These are phyloP conservation scores for Pyrenochaeta sp. DNA, from an alignment of 2,329 filamentous ascomycete genomes.

Conservation along the genomic window DNA sequence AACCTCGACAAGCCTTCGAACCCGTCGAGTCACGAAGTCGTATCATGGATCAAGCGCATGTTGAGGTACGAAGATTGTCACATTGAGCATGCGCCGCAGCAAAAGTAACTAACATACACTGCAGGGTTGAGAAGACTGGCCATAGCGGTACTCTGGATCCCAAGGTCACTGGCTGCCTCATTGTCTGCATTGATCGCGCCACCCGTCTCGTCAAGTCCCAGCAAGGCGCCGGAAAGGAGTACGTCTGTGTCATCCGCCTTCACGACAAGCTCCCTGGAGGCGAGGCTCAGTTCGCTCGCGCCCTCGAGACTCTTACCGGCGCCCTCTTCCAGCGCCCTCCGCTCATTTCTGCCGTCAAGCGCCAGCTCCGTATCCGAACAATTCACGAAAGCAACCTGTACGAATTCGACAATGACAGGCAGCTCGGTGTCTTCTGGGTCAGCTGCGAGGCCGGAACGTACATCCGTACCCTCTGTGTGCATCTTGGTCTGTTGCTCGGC, in stretches of 20 bases:
- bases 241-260: conserved; percentile 92
- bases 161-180: conserved; percentile 95
- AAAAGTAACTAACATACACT: conserved; percentile 18
- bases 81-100: neutral
- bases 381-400: conserved; percentile 95
- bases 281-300: conserved; percentile 89
- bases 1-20: conserved; percentile 98
- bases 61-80: conserved; percentile 67
- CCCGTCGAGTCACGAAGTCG: conserved; percentile 97
- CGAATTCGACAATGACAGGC: conserved; percentile 98
- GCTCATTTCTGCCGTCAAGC: conserved; percentile 97
- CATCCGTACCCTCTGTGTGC: conserved; percentile 97
- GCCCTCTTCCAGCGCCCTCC: conserved; percentile 97
- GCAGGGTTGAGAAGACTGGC: conserved; percentile 90
- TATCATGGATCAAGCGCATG: conserved; percentile 99
- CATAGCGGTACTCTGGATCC: conserved; percentile 98
- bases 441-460: conserved; percentile 99
- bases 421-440: conserved; percentile 98
- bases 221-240: conserved; percentile 98
- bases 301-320: conserved; percentile 93
- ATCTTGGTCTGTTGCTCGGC: conserved; percentile 78
- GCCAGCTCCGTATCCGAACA: conserved; percentile 96
- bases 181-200: conserved; percentile 94
- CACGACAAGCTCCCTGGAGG: conserved; percentile 96
- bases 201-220: conserved; percentile 98